Conservation (phyloP, 371 early-diverging fungal genomes). For the Zopfochytrium polystomum region DNA sequence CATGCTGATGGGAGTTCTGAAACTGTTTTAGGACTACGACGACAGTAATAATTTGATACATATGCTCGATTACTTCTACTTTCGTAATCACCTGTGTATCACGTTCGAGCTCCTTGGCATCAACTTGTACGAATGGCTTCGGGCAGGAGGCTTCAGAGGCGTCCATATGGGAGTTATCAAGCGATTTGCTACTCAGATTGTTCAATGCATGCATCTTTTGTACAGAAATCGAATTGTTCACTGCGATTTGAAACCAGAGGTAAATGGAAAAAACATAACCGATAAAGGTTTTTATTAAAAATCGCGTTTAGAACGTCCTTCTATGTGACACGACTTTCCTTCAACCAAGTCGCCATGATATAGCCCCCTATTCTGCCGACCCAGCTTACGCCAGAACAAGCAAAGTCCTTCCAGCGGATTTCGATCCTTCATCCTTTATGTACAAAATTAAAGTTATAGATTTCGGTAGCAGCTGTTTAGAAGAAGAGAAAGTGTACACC, state of each 20-base stretch:
- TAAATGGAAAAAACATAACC: too few relatives aligned
- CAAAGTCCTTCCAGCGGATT: conserved; percentile 36
- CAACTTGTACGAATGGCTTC: conserved; percentile 97
- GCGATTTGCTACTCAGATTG: conserved; percentile 80
- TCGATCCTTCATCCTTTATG: conserved; percentile 27
- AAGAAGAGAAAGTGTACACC: conserved; percentile 87
- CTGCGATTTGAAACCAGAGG: conserved; percentile 98
- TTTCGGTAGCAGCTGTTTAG: conserved; percentile 92
- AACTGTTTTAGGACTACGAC: conserved; percentile 70
- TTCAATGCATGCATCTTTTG: conserved; percentile 79
- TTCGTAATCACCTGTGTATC: conserved; percentile 92
- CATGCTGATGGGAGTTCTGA: neutral
- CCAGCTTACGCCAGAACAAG: conserved; percentile 14
- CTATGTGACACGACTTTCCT: conserved; percentile 21
- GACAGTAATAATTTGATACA: conserved; percentile 76
- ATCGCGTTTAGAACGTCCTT: conserved; percentile 32
- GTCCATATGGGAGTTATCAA: conserved; percentile 77
- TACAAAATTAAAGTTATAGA: conserved; percentile 95
- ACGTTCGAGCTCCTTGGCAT: conserved; percentile 91
- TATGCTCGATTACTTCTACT: conserved; percentile 88
- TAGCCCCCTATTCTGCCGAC: conserved; percentile 8
- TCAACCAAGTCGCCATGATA: conserved; percentile 25
- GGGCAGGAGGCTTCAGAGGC: conserved; percentile 89
- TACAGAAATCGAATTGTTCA: conserved; percentile 83
- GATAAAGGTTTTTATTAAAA: neutral